Base-by-base conservation (phyloP, 2,329 filamentous ascomycete genomes). In the Diaporthe destruens region DNA sequence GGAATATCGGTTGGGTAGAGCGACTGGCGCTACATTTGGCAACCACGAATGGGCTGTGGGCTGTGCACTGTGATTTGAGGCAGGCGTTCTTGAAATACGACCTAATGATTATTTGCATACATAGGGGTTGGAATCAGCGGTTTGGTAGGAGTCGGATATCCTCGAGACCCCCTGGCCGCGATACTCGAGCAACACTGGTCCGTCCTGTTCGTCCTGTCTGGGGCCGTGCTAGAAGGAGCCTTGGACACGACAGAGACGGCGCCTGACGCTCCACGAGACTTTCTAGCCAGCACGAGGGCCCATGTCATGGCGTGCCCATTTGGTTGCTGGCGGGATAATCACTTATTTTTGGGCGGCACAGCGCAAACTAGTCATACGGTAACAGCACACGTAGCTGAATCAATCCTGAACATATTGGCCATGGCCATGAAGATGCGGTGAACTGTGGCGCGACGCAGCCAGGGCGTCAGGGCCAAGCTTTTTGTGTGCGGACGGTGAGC, bases 101-200 rank as follows among this genome's bases (percentile, higher is more conserved):
- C 67, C 67, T 70, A 59, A 70, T 70, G 67, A 70, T 70, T 70
- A 70, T 70, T 70, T 59, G 67, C 67, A 70, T 70, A 59, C 67
- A 56, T 61, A 34, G 67, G 6, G 67, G 42, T 59, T 34, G 39
- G 39, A 42, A 42, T 61, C 42, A 36, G 66, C 32, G 67, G 55
- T 32, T 61, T 32, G 36, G 56, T 36, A 59, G n/a, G 67, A 66
- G 61, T 66, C 39, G 61, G 61, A 66, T 20, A 66, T n/a, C 36
- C 61, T 53, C 32, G 61, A 20, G 61, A 25, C 44, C 44, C n/a
- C 47, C 36, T 51, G 67, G 44, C 67, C 55, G 47, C 55, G 47
- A 18, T 3, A 25, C 23, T 53, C 14, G 67, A 44, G 54, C 49
- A 44, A 32, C 67, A 44, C 25, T 29, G 67, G 57, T 32, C 67